Conservation (phyloP, 768 basidiomycete genomes). For the Infundibulicybe gibba region DNA sequence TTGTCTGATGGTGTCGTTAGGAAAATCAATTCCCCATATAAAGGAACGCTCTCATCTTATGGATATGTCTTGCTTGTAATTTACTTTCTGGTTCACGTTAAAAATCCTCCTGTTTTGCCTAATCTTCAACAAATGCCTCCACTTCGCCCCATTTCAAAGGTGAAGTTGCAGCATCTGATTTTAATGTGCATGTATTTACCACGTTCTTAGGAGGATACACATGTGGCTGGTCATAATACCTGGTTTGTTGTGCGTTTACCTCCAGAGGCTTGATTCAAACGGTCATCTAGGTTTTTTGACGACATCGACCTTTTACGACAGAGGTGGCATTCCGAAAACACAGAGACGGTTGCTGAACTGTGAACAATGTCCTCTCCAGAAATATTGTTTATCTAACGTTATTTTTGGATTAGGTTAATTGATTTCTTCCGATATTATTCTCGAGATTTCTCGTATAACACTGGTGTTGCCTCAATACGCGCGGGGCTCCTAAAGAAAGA, state of each 20-base stretch:
- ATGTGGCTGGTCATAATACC: conserved; percentile 77
- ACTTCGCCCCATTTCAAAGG: conserved; percentile 79
- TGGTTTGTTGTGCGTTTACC: conserved; percentile 43
- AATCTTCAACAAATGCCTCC: conserved; percentile 96
- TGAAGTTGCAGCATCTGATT: conserved; percentile 22
- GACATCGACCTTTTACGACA: conserved; percentile 90
- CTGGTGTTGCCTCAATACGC: conserved; percentile 87
- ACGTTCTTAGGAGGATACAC: conserved; percentile 63
- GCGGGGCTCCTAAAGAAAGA: conserved; percentile 88
- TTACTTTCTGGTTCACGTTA: conserved; percentile 96
- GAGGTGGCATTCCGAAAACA: conserved; percentile 93
- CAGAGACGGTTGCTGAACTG: conserved; percentile 92
- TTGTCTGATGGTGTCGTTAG: conserved; percentile 29
- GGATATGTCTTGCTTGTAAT: conserved; percentile 98
- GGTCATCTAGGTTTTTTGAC: conserved; percentile 81
- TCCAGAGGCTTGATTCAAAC: conserved; percentile 5
- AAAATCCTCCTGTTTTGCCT: conserved; percentile 93
- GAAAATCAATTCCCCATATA: conserved; percentile 98
- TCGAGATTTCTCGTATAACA: conserved; percentile 89
- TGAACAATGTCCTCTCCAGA: conserved; percentile 33
- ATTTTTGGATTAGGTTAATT: conserved; percentile 61
- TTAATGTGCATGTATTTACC: conserved; percentile 9
- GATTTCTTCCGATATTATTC: conserved; percentile 98
- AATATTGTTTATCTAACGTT: conserved; percentile 1
- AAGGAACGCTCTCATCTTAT: conserved; percentile 94